Evolutionary conservation across 202 grass and related monocot genomes (phyloP).

Genomic region (Brachypodium distachyon): DNA sequence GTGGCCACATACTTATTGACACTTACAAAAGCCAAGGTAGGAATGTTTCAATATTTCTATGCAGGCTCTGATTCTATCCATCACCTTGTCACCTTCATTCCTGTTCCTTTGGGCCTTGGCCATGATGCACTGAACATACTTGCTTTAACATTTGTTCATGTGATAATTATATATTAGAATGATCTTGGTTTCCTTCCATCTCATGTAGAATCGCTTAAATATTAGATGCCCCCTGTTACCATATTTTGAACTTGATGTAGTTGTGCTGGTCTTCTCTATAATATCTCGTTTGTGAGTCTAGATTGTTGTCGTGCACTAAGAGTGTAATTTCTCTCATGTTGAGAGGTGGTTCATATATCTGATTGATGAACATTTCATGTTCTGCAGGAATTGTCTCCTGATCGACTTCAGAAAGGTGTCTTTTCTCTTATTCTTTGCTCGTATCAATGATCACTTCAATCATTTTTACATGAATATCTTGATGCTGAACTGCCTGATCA

Average conservation of each 20-base stretch:
- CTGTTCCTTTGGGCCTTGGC: not conserved
- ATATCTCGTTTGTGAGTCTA: not conserved
- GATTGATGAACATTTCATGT: constrained; percentile 24
- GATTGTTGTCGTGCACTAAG: not conserved
- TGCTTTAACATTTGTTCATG: not conserved
- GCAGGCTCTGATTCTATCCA: not conserved
- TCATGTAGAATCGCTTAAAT: not conserved
- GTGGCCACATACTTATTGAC: constrained; percentile 78
- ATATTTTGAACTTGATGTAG: not conserved
- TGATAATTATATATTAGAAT: not conserved
- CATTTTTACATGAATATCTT: not conserved
- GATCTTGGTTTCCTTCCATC: not conserved
- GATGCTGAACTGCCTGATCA: constrained; percentile 1
- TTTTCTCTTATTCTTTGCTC: not conserved
- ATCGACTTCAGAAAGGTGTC: constrained; percentile 67
- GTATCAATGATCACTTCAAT: not conserved
- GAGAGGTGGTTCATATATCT: constrained; percentile 13
- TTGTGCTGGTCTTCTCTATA: not conserved
- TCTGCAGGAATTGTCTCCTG: constrained; percentile 75
- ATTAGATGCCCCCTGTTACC: not conserved
- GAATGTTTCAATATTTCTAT: not conserved
- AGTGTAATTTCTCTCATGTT: not conserved
- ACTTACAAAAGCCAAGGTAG: constrained; percentile 60
- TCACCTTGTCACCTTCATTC: not conserved
- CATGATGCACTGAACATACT: not conserved